These are phyloP conservation scores for Xerocomellus intermedius DNA, from an alignment of 768 basidiomycete genomes.

Conservation along the genomic window DNA sequence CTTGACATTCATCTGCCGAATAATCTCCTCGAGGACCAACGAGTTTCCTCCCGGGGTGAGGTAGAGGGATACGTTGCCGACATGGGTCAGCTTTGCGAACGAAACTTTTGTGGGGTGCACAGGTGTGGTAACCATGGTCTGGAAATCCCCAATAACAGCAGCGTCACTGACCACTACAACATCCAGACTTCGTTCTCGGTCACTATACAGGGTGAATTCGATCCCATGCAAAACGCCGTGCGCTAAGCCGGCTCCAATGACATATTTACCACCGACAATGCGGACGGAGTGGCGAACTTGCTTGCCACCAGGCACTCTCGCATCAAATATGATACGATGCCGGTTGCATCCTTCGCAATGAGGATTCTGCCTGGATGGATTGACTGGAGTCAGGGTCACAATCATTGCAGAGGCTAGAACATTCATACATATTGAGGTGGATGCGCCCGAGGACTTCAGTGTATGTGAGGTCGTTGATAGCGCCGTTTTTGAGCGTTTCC, in stretches of 20 bases:
- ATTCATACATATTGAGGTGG: slow-evolving; percentile 8
- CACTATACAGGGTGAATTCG: slow-evolving; percentile 20
- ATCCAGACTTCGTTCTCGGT: background rate
- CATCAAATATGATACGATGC: slow-evolving; percentile 26
- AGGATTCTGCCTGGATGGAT: slow-evolving; percentile 24
- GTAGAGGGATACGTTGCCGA: slow-evolving; percentile 8
- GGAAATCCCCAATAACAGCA: slow-evolving; percentile 14
- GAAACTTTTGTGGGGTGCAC: background rate
- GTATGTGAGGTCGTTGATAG: slow-evolving; percentile 24
- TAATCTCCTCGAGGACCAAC: background rate
- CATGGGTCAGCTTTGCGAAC: background rate
- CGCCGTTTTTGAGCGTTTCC: slow-evolving; percentile 1
- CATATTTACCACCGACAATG: background rate
- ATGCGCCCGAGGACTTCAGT: slow-evolving; percentile 21
- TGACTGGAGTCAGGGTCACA: background rate
- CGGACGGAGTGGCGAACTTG: slow-evolving; percentile 6
- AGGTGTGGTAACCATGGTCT: background rate
- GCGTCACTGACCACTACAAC: slow-evolving; percentile 4
- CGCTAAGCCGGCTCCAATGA: slow-evolving; percentile 25
- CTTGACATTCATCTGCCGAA: background rate
- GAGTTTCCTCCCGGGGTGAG: background rate
- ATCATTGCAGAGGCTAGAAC: too few relatives aligned
- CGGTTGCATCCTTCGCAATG: slow-evolving; percentile 28
- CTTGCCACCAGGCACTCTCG: slow-evolving; percentile 10
- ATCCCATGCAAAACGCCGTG: slow-evolving; percentile 25